A percentile compares a stretch with the other conserved stretches of the same genome.
Evolutionary conservation across 2,329 filamentous ascomycete genomes (phyloP).

Genomic region (Cercospora beticola): DNA sequence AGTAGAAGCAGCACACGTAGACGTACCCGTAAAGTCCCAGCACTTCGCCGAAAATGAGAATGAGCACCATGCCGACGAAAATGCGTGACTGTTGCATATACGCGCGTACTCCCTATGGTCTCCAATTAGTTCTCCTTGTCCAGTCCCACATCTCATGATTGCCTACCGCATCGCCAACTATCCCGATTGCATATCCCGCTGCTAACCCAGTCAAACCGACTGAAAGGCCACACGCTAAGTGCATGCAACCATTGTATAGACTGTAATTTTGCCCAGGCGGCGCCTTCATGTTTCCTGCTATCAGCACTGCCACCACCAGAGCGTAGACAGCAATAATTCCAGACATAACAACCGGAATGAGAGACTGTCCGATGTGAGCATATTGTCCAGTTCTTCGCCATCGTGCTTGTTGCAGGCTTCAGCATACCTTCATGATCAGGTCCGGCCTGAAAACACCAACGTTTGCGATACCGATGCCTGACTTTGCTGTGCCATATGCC

Average conservation of each 20-base stretch:
- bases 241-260: conserved; percentile 90
- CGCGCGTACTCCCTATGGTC: conserved; percentile 69
- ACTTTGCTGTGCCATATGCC: conserved; percentile 84
- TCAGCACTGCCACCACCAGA: conserved; percentile 93
- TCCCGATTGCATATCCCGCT: conserved; percentile 92
- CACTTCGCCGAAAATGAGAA: conserved; percentile 97
- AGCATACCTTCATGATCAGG: conserved; percentile 80
- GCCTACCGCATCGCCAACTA: conserved; percentile 83
- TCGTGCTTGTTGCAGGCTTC: conserved; percentile 15
- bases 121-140: conserved; percentile 4
- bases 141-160: not conserved
- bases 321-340: conserved; percentile 99
- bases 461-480: conserved; percentile 82
- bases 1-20: not conserved
- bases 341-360: conserved; percentile 94
- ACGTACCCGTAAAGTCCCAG: conserved; percentile 91
- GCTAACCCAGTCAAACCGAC: conserved; percentile 91
- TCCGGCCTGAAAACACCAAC: conserved; percentile 82
- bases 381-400: not conserved
- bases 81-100: conserved; percentile 96
- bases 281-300: conserved; percentile 82
- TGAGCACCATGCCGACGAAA: conserved; percentile 98
- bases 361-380: conserved; percentile 56
- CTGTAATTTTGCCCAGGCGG: conserved; percentile 69
- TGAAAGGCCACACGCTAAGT: conserved; percentile 83